These are phyloP conservation scores for Camptophora hylomeconis DNA, from an alignment of 2,329 filamentous ascomycete species.

Conservation along the genomic window DNA sequence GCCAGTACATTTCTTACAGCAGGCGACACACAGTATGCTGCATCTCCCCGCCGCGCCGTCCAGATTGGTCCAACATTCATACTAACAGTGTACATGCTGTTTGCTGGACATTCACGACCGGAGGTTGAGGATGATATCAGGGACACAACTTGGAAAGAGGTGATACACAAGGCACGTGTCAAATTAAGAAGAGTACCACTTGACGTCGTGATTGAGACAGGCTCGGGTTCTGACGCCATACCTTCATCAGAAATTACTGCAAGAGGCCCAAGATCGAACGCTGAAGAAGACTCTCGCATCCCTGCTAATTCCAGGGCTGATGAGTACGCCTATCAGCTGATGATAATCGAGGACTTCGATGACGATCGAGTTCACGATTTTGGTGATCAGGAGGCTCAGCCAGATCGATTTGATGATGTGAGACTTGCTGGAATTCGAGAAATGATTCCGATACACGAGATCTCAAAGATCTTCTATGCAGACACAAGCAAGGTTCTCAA, in stretches of 20 bases:
- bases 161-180: constrained; percentile 81
- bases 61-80: constrained; percentile 82
- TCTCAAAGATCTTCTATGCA: constrained; percentile 87
- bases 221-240: constrained; percentile 21
- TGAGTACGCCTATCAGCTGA: constrained; percentile 68
- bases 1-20: constrained; percentile 82
- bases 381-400: constrained; percentile 45
- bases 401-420: constrained; percentile 48
- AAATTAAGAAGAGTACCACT: constrained; percentile 62
- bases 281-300: constrained; percentile 17
- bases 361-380: constrained; percentile 56
- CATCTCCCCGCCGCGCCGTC: constrained; percentile 48
- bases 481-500: constrained; percentile 83
- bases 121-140: constrained; percentile 45
- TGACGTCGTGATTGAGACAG: constrained; percentile 28
- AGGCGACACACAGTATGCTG: constrained; percentile 70
- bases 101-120: constrained; percentile 58
- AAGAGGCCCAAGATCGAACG: background rate
- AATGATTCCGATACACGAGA: constrained; percentile 55
- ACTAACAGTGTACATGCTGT: constrained; percentile 89
- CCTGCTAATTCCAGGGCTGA: constrained; percentile 32
- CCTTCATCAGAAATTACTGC: constrained; percentile 18
- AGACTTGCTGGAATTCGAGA: constrained; percentile 51
- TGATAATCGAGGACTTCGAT: constrained; percentile 71
- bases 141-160: constrained; percentile 82